phyloP scores from a whole-genome alignment of 306 rosid genomes.

The Rubus idaeus region DNA sequence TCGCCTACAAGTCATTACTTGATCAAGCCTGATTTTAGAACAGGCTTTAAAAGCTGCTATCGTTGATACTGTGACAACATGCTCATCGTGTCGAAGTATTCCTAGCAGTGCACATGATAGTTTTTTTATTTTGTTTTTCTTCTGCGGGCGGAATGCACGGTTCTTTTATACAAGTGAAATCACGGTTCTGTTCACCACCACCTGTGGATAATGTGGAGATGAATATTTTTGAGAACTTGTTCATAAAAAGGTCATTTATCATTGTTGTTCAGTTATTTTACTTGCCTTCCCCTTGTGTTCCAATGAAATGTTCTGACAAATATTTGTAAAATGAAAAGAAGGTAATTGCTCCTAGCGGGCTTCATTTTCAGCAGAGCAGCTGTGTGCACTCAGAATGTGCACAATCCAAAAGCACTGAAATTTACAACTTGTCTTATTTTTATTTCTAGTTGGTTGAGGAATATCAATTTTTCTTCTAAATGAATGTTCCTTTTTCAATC shows the following conservation, averaged over 20 bases:
- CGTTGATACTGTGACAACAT: not conserved
- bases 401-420: too few species aligned
- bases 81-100: slow-evolving; percentile 3
- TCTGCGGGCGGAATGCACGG: not conserved
- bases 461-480: too few species aligned
- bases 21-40: not conserved
- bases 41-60: not conserved
- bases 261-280: not conserved
- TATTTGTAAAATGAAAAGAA: not conserved
- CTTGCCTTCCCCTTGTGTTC: not conserved
- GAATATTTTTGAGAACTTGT: not conserved
- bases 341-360: not conserved
- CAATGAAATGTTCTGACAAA: not conserved
- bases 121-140: not conserved
- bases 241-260: not conserved
- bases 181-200: not conserved
- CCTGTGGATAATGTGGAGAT: not conserved
- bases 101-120: not conserved
- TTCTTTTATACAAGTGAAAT: not conserved
- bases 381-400: not conserved
- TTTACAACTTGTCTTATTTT: too few species aligned
- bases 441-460: too few species aligned
- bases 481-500: too few species aligned
- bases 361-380: not conserved
- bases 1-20: not conserved